phyloP scores from a whole-genome alignment of 495 filamentous ascomycete genomes.

The Haplographium delicatum region DNA sequence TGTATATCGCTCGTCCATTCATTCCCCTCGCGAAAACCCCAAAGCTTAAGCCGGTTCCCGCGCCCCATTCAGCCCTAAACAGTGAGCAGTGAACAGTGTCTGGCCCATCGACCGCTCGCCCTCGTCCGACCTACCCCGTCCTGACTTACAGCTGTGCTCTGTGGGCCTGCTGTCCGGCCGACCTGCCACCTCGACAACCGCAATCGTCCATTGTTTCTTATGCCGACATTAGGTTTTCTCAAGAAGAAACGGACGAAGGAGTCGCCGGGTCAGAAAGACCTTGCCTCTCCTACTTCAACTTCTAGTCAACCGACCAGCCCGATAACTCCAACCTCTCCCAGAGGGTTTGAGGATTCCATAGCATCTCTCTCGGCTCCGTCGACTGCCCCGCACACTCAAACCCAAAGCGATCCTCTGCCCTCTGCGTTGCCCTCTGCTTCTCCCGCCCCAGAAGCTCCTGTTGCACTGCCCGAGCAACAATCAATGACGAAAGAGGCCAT shows the following conservation, averaged over 20 bases:
- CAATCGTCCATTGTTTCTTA: slow-evolving; percentile 30
- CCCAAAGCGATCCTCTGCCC: slow-evolving; percentile 30
- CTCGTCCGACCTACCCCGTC: not conserved
- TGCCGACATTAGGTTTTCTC: slow-evolving; percentile 79
- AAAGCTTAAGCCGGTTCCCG: too few relatives aligned
- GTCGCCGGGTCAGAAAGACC: slow-evolving; percentile 47
- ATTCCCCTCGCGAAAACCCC: not conserved
- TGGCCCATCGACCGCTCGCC: not conserved
- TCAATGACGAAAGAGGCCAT: slow-evolving; percentile 30
- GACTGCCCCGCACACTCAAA: slow-evolving; percentile 22
- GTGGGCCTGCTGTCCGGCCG: slow-evolving; percentile 10
- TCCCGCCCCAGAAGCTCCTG: slow-evolving; percentile 29
- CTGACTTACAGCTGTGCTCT: not conserved
- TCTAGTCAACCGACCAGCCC: slow-evolving; percentile 59
- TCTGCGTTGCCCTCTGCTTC: slow-evolving; percentile 8
- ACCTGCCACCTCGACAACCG: slow-evolving; percentile 11
- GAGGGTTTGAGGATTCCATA: slow-evolving; percentile 29
- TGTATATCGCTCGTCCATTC: slow-evolving; percentile 1
- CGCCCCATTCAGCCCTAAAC: too few relatives aligned
- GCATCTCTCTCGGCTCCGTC: slow-evolving; percentile 24
- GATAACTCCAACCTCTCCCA: slow-evolving; percentile 45
- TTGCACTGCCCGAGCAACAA: slow-evolving; percentile 19
- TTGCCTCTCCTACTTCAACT: slow-evolving; percentile 45
- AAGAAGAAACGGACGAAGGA: slow-evolving; percentile 99
- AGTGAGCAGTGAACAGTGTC: too few relatives aligned